phyloP scores from a whole-genome alignment of 441 rosid species.

The Melastoma candidum region DNA sequence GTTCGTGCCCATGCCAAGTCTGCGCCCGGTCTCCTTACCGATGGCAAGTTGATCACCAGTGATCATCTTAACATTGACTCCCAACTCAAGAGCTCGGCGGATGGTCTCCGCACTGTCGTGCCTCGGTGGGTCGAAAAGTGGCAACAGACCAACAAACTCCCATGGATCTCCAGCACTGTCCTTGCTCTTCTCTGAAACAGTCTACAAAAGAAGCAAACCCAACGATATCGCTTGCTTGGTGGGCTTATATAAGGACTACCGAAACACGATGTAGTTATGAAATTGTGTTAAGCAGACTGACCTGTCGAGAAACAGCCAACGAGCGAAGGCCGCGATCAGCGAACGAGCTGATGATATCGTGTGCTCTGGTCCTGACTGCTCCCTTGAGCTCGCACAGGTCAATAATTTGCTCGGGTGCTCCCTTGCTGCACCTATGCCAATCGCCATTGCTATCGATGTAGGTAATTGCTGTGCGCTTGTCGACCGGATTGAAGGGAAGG shows the following conservation, averaged over 20 bases:
- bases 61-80: slow-evolving; percentile 95
- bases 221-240: neutral
- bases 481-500: slow-evolving; percentile 91
- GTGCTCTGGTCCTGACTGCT: slow-evolving; percentile 40
- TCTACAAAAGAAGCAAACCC: slow-evolving; percentile 20
- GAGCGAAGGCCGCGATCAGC: slow-evolving; percentile 91
- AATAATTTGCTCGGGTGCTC: slow-evolving; percentile 94
- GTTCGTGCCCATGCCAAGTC: slow-evolving; percentile 94
- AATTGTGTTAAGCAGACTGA: slow-evolving; percentile 12
- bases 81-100: slow-evolving; percentile 80
- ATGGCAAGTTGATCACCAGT: slow-evolving; percentile 97
- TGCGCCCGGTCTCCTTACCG: slow-evolving; percentile 86
- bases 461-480: slow-evolving; percentile 89
- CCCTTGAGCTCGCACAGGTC: slow-evolving; percentile 65
- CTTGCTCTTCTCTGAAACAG: slow-evolving; percentile 58
- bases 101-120: slow-evolving; percentile 94
- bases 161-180: slow-evolving; percentile 67
- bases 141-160: slow-evolving; percentile 89
- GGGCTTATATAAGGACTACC: neutral
- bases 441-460: slow-evolving; percentile 54
- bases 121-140: slow-evolving; percentile 90
- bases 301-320: slow-evolving; percentile 66
- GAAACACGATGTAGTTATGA: neutral
- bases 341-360: slow-evolving; percentile 46
- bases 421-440: slow-evolving; percentile 84